These are phyloP conservation scores for Endocarpon pusillum DNA, from an alignment of 495 filamentous ascomycete species.

Conservation along the genomic window DNA sequence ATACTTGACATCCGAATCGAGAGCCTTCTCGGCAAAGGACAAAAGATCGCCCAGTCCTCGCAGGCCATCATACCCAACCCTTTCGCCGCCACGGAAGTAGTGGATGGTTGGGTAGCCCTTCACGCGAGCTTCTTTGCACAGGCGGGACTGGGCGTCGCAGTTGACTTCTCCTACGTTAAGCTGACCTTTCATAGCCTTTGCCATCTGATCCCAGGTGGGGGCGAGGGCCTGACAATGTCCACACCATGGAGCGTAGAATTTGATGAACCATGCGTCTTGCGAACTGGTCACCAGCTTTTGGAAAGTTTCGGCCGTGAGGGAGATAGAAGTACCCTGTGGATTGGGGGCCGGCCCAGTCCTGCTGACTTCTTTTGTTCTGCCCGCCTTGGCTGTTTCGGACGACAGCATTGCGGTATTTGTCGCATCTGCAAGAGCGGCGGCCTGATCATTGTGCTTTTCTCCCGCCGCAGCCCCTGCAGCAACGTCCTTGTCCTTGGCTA, in stretches of 20 bases:
- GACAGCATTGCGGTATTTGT: too few species aligned
- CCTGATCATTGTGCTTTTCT: constrained; percentile 28
- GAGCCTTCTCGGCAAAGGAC: constrained; percentile 68
- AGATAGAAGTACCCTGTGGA: constrained; percentile 50
- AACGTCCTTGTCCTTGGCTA: constrained; percentile 32
- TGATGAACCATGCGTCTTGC: constrained; percentile 90
- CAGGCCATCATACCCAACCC: constrained; percentile 82
- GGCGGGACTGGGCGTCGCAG: constrained; percentile 63
- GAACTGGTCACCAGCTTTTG: constrained; percentile 71
- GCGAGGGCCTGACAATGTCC: constrained; percentile 84
- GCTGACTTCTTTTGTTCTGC: constrained; percentile 6
- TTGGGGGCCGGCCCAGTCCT: constrained; percentile 41
- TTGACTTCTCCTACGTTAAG: constrained; percentile 94
- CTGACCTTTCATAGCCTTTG: constrained; percentile 68
- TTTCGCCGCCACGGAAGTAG: constrained; percentile 84
- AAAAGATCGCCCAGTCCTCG: constrained; percentile 85
- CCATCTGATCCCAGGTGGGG: constrained; percentile 78
- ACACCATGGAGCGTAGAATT: constrained; percentile 98
- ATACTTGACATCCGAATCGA: constrained; percentile 61
- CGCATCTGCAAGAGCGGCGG: constrained; percentile 15
- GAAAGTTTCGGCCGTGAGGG: constrained; percentile 72
- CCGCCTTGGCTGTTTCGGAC: constrained; percentile 6
- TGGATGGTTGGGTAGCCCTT: constrained; percentile 72
- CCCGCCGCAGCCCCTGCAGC: constrained; percentile 26
- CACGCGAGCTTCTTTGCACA: constrained; percentile 79